phyloP scores from a whole-genome alignment of 345 rosid genomes.

The Ceriops decandra region DNA sequence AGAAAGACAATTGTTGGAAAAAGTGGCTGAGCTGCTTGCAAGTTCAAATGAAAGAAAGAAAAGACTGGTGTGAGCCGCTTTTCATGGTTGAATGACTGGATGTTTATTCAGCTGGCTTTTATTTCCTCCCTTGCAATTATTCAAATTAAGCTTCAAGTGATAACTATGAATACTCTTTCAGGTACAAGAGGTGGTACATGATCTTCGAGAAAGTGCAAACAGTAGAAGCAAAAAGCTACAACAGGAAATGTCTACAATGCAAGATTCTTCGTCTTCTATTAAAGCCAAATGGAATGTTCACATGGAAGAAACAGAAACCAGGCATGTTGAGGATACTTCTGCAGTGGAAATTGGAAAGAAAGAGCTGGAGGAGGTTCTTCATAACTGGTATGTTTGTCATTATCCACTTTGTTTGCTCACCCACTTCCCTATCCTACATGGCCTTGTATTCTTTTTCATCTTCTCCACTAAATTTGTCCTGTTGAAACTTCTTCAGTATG shows the following conservation, averaged over 20 bases:
- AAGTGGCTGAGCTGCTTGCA: conserved; percentile 33
- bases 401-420: no score
- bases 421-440: neutral
- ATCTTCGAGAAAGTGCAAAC: conserved; percentile 74
- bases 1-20: conserved; percentile 35
- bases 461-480: conserved; percentile 17
- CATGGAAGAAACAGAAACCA: conserved; percentile 77
- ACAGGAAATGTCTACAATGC: conserved; percentile 92
- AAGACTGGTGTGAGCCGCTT: conserved; percentile 46
- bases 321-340: conserved; percentile 59
- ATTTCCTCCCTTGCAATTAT: neutral
- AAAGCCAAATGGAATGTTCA: conserved; percentile 77
- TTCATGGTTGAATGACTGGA: neutral
- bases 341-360: conserved; percentile 75
- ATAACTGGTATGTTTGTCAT: conserved; percentile 56
- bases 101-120: neutral
- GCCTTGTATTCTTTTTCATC: conserved; percentile 1
- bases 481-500: conserved; percentile 46
- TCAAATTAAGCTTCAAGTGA: conserved; percentile 4
- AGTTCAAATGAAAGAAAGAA: conserved; percentile 88
- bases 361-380: conserved; percentile 73
- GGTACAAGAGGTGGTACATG: conserved; percentile 91
- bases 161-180: conserved; percentile 16
- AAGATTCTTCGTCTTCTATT: conserved; percentile 67
- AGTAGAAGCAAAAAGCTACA: conserved; percentile 69